These are phyloP conservation scores for Pseudogymnoascus sp. DNA, from an alignment of 2,329 filamentous ascomycete species.

Conservation along the genomic window DNA sequence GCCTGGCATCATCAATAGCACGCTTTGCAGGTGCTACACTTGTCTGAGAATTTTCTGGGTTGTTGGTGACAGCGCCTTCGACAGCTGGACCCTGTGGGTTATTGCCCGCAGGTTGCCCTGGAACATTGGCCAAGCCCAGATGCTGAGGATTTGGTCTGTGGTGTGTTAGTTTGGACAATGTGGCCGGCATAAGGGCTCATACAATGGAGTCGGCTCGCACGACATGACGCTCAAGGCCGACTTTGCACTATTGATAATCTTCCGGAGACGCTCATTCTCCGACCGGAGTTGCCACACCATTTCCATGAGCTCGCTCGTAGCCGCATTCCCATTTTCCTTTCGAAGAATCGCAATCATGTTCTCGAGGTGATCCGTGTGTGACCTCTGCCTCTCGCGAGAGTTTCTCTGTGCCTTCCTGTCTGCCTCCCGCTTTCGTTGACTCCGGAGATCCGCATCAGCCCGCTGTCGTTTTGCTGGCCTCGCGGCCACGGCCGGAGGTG, in stretches of 20 bases:
- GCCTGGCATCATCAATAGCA: neutral
- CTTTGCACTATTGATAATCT: slow-evolving; percentile 18
- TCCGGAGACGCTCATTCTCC: slow-evolving; percentile 17
- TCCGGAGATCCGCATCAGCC: neutral
- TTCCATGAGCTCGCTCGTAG: slow-evolving; percentile 16
- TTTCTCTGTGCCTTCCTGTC: slow-evolving; percentile 19
- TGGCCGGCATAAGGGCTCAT: neutral
- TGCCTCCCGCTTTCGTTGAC: slow-evolving; percentile 17
- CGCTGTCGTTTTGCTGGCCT: neutral
- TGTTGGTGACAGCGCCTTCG: neutral
- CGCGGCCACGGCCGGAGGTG: slow-evolving; percentile 29
- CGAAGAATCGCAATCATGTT: slow-evolving; percentile 17
- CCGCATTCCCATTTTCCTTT: slow-evolving; percentile 15
- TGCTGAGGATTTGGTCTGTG: neutral
- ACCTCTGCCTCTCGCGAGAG: slow-evolving; percentile 18
- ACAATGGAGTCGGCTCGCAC: neutral
- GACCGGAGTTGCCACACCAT: slow-evolving; percentile 14
- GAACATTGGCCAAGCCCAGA: neutral
- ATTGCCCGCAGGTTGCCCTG: neutral
- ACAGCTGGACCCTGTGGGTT: neutral
- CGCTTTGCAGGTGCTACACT: neutral
- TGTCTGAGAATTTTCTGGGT: neutral
- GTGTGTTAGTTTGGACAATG: neutral
- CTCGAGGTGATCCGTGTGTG: slow-evolving; percentile 18
- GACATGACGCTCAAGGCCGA: slow-evolving; percentile 11